Base-by-base conservation (phyloP, 805 yeast species). In the Soucietia sequanensis region DNA sequence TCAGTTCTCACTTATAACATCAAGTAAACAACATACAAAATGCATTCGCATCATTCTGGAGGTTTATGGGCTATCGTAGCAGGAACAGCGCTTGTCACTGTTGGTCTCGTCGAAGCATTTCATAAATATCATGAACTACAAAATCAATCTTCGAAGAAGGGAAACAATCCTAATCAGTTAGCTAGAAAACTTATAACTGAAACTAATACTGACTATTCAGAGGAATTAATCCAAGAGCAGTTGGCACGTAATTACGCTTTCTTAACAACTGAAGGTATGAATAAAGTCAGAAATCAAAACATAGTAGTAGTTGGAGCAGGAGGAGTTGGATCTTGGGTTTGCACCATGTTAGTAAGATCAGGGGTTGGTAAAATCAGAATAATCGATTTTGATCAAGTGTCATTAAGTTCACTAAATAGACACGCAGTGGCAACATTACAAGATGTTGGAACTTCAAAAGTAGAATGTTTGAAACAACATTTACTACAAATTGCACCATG, bases 291-390 rank as follows among this genome's bases (percentile, higher is more conserved):
- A 35, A 61, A 70, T 9, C 82, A 87, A 51, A 72, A 76, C 37
- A 75, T 90, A 2, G 84, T 88, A 2, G 84, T 91, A 11, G 80
- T 78, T 20, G 99, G 99, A 20, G 93, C 91, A 12, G 99, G 99
- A 39, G 99, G 99, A 39, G 99, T 93, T 26, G 99, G 99, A 2
- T 90, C 97, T 0, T 90, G 96, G 91, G 95, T 83, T 16, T 81
- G 84, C 9, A 83, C 95, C 8, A 87, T 95, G 84, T 71, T 93
- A 37, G 84, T 85, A 2, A 79, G 99, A 50, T 85, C 95, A 12
- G 99, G 99, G 11, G 81, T 90, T 25, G 81, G 84, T 14, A 75
- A 77, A 39, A 58, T 93, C 34, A 75, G 89, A 47, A 72, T 93
- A 37, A 80, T 93, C 35, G 99, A 93, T 61, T 93, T 93, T 56